Evolutionary conservation across 495 filamentous ascomycete species (phyloP).

Genomic region (Penicillium riverlandense): DNA sequence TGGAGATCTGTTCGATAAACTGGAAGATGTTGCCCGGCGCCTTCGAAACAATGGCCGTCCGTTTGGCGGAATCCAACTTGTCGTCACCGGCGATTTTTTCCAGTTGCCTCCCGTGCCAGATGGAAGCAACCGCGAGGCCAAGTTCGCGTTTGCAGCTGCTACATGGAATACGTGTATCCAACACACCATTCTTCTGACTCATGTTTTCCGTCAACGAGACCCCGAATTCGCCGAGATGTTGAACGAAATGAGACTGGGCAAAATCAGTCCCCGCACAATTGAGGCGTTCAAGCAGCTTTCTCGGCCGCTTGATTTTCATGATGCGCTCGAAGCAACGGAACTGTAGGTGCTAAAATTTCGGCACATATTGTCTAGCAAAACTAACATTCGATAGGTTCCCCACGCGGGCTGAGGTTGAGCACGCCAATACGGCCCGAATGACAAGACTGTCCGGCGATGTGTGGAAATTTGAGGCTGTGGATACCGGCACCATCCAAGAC

Average conservation of each 20-base stretch:
- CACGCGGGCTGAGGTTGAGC: constrained; percentile 83
- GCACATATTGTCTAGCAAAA: constrained; percentile 16
- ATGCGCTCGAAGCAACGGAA: constrained; percentile 83
- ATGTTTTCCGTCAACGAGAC: constrained; percentile 94
- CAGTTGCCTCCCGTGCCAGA: constrained; percentile 93
- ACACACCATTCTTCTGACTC: constrained; percentile 90
- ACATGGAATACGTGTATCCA: constrained; percentile 90
- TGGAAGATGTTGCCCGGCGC: constrained; percentile 77
- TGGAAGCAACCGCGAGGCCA: constrained; percentile 53
- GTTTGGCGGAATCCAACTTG: constrained; percentile 92
- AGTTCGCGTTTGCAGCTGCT: constrained; percentile 86
- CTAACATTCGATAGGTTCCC: constrained; percentile 60
- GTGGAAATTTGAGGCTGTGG: constrained; percentile 60
- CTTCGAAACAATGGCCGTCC: constrained; percentile 81
- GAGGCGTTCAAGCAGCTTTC: constrained; percentile 62
- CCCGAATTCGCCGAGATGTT: constrained; percentile 89
- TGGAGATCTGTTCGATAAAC: constrained; percentile 92
- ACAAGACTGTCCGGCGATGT: constrained; percentile 57
- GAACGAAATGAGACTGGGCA: constrained; percentile 93
- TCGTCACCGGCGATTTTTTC: constrained; percentile 97
- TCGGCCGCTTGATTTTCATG: constrained; percentile 61
- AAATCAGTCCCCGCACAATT: constrained; percentile 61
- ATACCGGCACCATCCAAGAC: constrained; percentile 71
- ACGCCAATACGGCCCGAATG: constrained; percentile 73
- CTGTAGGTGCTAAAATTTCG: constrained; percentile 43